Base-by-base conservation (phyloP, 179 eudicot genomes). In the Sideroxylon spinosum region DNA sequence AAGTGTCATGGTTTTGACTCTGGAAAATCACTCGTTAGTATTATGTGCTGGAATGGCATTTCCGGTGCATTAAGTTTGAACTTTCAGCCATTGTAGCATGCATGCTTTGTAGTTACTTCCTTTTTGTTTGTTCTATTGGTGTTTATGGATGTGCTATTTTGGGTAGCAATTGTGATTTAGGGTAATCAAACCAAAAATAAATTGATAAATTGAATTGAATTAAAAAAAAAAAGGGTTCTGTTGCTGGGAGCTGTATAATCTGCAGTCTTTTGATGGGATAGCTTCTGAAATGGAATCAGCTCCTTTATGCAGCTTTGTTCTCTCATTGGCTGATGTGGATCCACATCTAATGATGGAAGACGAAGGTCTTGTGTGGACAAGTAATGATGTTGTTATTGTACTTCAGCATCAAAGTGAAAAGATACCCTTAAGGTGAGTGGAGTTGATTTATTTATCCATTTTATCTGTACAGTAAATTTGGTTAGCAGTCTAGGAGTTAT, bases 281-380 rank as follows among this genome's bases (percentile, higher is more conserved):
- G 65, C 26, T 23, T 17, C 3, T 79, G 32, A 62, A 62, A 17
- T 68, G 68, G 23, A 68, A 46, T 20, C 74, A 17, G 52, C 46
- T 76, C 55, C 72, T 65, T 67, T 65, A 29, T 82, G 85, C 92
- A 95, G 99, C 73, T 95, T 95, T 84, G 97, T 95, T 85, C 89
- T 95, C 59, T 95, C 99, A 62, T 78, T 95, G 72, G 99, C 99
- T 85, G 99, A 93, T 77, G 97, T 95, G 75, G 99, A 95, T 84
- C 90, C 93, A 77, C 86, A 86, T 75, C 94, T 95, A 68, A 88
- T 91, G 97, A 95, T 95, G 98, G 99, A 95, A 81, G 99, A 93
- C 84, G 99, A 95, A 84, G 93, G 93, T 82, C 89, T 95, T 82
- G 92, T 95, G 28, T 95, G 99, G 99, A 91, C 94, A 22, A 91